Base-by-base conservation (phyloP, 2,329 filamentous ascomycete genomes). In the Botryotinia convoluta region DNA sequence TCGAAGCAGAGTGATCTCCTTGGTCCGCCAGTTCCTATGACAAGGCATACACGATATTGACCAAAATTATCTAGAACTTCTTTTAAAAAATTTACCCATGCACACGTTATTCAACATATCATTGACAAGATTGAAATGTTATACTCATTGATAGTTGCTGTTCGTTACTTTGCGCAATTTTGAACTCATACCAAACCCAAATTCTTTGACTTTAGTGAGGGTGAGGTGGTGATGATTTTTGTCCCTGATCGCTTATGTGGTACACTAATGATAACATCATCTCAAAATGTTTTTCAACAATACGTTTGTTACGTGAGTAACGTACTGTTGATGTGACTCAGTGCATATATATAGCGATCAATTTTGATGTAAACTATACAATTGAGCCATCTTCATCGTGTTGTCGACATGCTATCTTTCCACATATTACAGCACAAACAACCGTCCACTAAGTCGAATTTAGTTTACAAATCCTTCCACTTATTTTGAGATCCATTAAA, bases 121-220 rank as follows among this genome's bases (percentile, higher is more conserved):
- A 12, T 12, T 10, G 22, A 12, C 18, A 44, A 44, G 10, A 16
- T 1, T 7, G 18, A 44, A 20, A 44, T 20, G 20, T 5, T 44
- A 7, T 0, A 44, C 1, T 44, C 12, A 26, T 4, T 26, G 1
- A 26, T 26, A 12, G 12, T 26, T 48, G 4, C 12, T 2, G 1
- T 26, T 3, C 45, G 22, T 48, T 22, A 48, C 22, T 26, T 48
- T 2, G 22, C 22, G 22, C 22, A 26, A 26, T 48, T 48, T 9
- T 10, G 45, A 26, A 48, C 26, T 20, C 7, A 45, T 20, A 45
- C 18, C 7, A 1, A 45, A 45, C 20, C 7, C 1, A 20, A 8
- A 20, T 8, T 8, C 4, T 45, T 45, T 45, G 44, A 45, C 18
- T 8, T 20, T 20, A 45, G 44, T 20, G 7, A 20, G 44, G 4